A percentile compares a stretch with the other conserved stretches of the same genome.
Conservation (phyloP, 305 asterid species). For the Stenogyne calaminthoides region DNA sequence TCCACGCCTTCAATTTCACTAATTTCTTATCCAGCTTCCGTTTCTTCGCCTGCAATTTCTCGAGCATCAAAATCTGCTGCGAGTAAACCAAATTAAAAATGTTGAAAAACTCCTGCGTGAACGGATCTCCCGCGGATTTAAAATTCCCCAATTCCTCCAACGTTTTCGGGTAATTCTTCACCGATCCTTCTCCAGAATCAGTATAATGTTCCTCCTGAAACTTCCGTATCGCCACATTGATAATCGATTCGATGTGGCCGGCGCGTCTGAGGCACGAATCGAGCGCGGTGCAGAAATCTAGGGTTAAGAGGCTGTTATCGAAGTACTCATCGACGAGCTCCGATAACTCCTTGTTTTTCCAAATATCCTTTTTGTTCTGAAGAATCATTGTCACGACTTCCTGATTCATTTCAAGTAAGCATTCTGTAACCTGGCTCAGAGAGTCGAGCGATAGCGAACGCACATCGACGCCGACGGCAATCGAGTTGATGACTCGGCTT, state of each 20-base stretch:
- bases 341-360: slow-evolving; percentile 66
- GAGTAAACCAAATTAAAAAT: slow-evolving; percentile 50
- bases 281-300: slow-evolving; percentile 76
- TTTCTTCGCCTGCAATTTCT: slow-evolving; percentile 52
- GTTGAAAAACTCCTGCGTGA: slow-evolving; percentile 57
- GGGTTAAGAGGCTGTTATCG: slow-evolving; percentile 64
- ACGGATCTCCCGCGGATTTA: slow-evolving; percentile 58
- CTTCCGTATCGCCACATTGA: slow-evolving; percentile 55
- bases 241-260: slow-evolving; percentile 47
- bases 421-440: slow-evolving; percentile 67
- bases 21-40: slow-evolving; percentile 59
- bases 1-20: slow-evolving; percentile 52
- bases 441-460: slow-evolving; percentile 80
- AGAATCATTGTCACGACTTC: slow-evolving; percentile 70
- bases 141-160: slow-evolving; percentile 64
- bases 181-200: slow-evolving; percentile 25
- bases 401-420: slow-evolving; percentile 74
- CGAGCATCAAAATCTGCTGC: slow-evolving; percentile 57
- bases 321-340: slow-evolving; percentile 88
- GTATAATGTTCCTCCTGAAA: slow-evolving; percentile 55
- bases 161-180: slow-evolving; percentile 43
- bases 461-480: slow-evolving; percentile 62
- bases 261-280: slow-evolving; percentile 63
- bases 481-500: slow-evolving; percentile 72
- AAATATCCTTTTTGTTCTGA: slow-evolving; percentile 62